Evolutionary conservation across 2,329 filamentous ascomycete species (phyloP), one percentile per base, ranked within the genome.

Genomic region (Fusarium algeriense): DNA sequence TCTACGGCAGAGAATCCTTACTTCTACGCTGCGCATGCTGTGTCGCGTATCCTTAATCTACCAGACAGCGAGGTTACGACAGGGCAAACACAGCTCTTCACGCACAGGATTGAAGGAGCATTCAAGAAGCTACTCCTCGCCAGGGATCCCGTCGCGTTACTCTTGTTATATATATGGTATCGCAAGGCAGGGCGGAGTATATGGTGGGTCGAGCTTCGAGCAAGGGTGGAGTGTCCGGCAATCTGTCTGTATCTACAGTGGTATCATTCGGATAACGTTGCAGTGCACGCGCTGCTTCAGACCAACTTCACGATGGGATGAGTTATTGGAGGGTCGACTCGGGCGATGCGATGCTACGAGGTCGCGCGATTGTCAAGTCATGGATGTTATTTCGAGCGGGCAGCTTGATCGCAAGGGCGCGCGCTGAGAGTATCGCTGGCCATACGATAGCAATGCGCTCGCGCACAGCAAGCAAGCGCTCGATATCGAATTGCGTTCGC

Each of bases 101-200:
- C 62, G 8, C 73, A 75, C 4, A 77, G 52, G 14, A 80, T 85
- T 3, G 45, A 78, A 12, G 80, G 78, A 1, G 5, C 56, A 8
- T 84, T 84, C 44, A 68, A 80, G 66, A 28, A 40, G 0, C 59
- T 83, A 28, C 75, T 85, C 1, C 64, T 38, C 15, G 19, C 54
- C 7, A 82, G 60, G 15, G 82, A 85, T 38, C 78, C 83, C 5
- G 66, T 79, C 0, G 81, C 83, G 3, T 77, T 85, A 0, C 44
- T 84, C 53, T 40, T 85, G 38, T 67, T 85, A 0, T 83, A 83
- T 67, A 60, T 84, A 7, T 85, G 83, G 83, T 85, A 84, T 48
- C 73, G 75, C 23, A 84, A 83, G 71, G 76, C 78, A 59, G 53
- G 82, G 38, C 77, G 77, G 19, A 77, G 77, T 72, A 79, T 84